Percentiles rank a stretch among this genome's conserved stretches.
These are phyloP conservation scores for Cladosporium sp. DNA, from an alignment of 2,329 filamentous ascomycete genomes.

Conservation along the genomic window DNA sequence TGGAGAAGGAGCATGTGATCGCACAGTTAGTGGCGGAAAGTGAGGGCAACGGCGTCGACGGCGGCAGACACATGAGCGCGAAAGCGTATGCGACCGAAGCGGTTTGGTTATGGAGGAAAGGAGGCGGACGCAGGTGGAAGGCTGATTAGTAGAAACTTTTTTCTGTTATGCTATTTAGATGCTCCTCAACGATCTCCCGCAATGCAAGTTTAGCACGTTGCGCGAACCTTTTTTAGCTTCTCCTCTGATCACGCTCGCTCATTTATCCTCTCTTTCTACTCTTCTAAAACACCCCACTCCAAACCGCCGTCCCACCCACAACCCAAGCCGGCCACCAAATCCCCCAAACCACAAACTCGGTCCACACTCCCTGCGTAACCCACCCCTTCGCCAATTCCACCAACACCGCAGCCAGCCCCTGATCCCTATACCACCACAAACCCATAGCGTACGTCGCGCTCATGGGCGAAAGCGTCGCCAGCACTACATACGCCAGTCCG, in stretches of 20 bases:
- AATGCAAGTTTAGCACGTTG: neutral
- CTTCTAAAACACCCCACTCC: slow-evolving; percentile 24
- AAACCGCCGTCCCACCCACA: slow-evolving; percentile 28
- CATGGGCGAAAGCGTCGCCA: slow-evolving; percentile 21
- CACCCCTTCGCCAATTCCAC: slow-evolving; percentile 35
- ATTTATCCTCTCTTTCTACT: no score
- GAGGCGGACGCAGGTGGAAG: slow-evolving; percentile 62
- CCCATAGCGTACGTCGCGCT: slow-evolving; percentile 2
- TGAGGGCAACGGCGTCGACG: slow-evolving; percentile 57
- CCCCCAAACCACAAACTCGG: slow-evolving; percentile 33
- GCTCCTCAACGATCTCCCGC: neutral
- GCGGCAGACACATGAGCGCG: slow-evolving; percentile 69
- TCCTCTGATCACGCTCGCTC: neutral
- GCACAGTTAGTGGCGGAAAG: slow-evolving; percentile 77
- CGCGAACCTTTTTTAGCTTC: neutral
- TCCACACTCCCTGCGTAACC: slow-evolving; percentile 36
- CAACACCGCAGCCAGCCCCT: slow-evolving; percentile 26
- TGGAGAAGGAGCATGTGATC: slow-evolving; percentile 75
- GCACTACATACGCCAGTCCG: neutral
- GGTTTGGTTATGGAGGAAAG: slow-evolving; percentile 81
- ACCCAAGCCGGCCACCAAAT: slow-evolving; percentile 39
- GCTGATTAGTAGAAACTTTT: slow-evolving; percentile 35
- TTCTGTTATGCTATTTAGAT: neutral
- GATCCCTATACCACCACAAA: neutral
- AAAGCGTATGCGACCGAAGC: slow-evolving; percentile 85